Base-by-base conservation (phyloP, 108 stramenopile genomes). In the Pseudonitzschia delicatissima region DNA sequence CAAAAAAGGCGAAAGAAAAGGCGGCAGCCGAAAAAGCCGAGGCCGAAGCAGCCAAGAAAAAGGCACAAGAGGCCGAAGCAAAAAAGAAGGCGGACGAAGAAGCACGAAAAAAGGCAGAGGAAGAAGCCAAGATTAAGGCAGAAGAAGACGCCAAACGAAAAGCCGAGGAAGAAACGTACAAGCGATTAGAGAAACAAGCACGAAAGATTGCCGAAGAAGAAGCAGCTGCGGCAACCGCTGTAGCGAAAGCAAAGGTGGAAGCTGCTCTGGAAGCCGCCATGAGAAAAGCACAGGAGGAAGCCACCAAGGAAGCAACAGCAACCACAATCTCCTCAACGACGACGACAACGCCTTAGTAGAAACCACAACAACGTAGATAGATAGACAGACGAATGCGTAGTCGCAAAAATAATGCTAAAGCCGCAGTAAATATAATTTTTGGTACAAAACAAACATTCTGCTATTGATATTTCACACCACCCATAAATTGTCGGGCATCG, bases 401-500 rank as follows among this genome's bases (percentile, higher is more conserved):
- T 48, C 4, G 7, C 23, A 48, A 21, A 5, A 21, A 4, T 7
- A 23, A 23, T 48, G 11, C 18, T 45, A n/a, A 6, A n/a, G 17
- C 13, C 2, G 17, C 42, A 44, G 5, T n/a, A 3, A 44, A 2
- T n/a, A 44, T 44, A 5, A n/a, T 44, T n/a, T 13, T 44, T n/a
- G 42, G n/a, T 44, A n/a, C 42, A 44, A 62, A 9, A 12, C 37
- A 18, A 40, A 44, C 6, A 7, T 1, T 5, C 6, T 62, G 47
- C 9, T 50, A 63, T 34, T 62, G 62, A 49, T 95, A 90, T 28
- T 79, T 65, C 13, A 99, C 90, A 8, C 99, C 99, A 13, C 96
- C 99, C 97, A 99, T 97, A 62, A 98, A 99, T 2, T 82, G 81
- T 42, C 94, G 62, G 6, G 99, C 87, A 77, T 99, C 97, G 9